Evolutionary conservation across 768 basidiomycete species (phyloP).

Genomic region (Pleurotus cornucopiae): DNA sequence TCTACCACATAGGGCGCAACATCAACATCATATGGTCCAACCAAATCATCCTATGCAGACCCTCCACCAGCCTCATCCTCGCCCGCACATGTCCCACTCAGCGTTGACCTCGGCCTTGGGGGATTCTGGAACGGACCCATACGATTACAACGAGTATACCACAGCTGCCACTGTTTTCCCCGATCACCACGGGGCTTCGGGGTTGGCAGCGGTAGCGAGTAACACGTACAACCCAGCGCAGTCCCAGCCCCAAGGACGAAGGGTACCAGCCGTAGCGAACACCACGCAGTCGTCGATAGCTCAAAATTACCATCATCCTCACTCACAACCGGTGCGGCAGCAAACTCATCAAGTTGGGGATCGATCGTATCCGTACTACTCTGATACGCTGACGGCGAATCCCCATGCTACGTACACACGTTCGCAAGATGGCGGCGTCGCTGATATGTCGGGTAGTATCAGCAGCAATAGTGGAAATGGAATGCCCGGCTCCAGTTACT

Average conservation of each 20-base stretch:
- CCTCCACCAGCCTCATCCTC: slow-evolving; percentile 3
- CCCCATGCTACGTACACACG: not conserved
- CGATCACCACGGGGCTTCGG: slow-evolving; percentile 2
- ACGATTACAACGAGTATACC: slow-evolving; percentile 2
- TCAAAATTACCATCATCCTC: not conserved
- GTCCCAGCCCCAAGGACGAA: not conserved
- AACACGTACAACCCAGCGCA: not conserved
- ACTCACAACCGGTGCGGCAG: not conserved
- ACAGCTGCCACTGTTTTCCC: not conserved
- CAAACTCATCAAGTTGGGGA: not conserved
- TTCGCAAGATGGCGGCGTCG: not conserved
- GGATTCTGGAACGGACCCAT: not conserved
- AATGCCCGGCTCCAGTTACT: not conserved
- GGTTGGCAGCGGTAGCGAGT: not conserved
- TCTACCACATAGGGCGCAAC: not conserved
- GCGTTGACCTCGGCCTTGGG: slow-evolving; percentile 3
- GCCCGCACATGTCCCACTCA: not conserved
- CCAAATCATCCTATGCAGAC: not conserved
- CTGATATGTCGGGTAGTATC: not conserved
- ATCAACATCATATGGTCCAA: not conserved
- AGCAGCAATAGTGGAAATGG: not conserved
- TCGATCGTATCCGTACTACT: not conserved
- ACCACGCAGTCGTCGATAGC: not conserved
- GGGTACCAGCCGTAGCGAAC: not conserved
- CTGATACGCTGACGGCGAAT: not conserved